Base-by-base conservation (phyloP, 805 yeast genomes). In the Kodamaea nitidulidarum region DNA sequence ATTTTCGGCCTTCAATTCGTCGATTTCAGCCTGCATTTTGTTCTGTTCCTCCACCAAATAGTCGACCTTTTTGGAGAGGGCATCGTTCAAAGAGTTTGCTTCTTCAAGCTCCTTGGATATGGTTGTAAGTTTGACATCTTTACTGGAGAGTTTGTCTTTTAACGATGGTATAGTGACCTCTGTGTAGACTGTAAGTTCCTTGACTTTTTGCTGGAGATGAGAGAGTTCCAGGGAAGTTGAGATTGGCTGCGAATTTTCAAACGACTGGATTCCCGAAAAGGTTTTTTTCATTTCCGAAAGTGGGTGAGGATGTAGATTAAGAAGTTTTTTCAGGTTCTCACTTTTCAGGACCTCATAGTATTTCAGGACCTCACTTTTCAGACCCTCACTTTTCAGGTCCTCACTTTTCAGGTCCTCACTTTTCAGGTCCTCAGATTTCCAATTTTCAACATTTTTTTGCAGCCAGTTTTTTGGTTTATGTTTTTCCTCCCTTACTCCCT, bases 51-150 rank as follows among this genome's bases (percentile, higher is more conserved):
- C 51, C 9, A 64, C 50, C 12, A 67, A 40, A 40, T 45, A 55
- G 30, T 67, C 73, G 4, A 69, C 57, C 43, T 68, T 68, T 12
- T 50, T 44, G 0, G 68, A 61, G n/a, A 69, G 55, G 3, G 61
- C 71, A 30, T 69, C 70, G 39, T 63, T 65, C 15, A 69, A 44
- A 2, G 63, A 51, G 31, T 58, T 62, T 3, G 63, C 40, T 16
- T 54, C 59, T 33, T 52, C 55, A 14, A 68, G 53, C 28, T 67
- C 70, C 36, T 54, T 55, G 4, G 63, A 45, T 4, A 64, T 48
- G 25, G 43, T 40, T 34, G 50, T 48, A 20, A 61, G 39, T 43
- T 61, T 61, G 28, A 57, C 56, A 45, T 62, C 63, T 45, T 61
- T 51, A 43, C 45, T 27, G 38, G 48, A 44, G 15, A 65, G 53